Evolutionary conservation across 768 basidiomycete genomes (phyloP), one percentile per base, ranked within the genome.

Genomic region (Suillus plorans): DNA sequence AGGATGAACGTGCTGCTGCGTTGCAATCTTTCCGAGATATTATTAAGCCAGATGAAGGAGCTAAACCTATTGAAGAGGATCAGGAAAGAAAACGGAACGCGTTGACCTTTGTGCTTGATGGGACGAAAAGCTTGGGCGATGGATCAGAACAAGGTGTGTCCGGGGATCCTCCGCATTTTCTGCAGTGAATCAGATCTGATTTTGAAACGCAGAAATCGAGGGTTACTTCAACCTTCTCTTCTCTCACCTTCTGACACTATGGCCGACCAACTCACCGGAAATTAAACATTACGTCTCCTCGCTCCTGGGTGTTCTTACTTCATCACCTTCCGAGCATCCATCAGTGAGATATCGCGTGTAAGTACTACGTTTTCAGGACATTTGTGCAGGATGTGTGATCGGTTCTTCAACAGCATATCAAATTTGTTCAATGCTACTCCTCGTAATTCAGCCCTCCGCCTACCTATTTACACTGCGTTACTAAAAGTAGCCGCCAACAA

Each of bases 221-320:
- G 93, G 93, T 22, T 94, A 94, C 76, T 94, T 93, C 82, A 94
- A 94, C 76, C 82, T 94, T 41, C 73, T 94, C 50, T 89, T 85
- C 70, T 84, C 92, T 3, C 91, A 94, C 77, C 72, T 93, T 45
- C 83, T 91, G 67, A 76, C 83, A 12, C 78, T 91, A 31, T 89
- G 85, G 76, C 76, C 85, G 8, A 66, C 78, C 56, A 82, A 85
- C 63, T 83, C 86, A 6, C 73, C 84, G 20, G 86, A 89, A 74
- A 80, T 80, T n/a, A 85, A 79, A 70, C 74, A 81, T 61, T 82
- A 83, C 69, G 70, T 89, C 52, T 71, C 76, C 18, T 72, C 78
- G 36, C 79, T 93, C 56, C 76, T 90, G 55, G 77, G 78, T 67
- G 81, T 82, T 31, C 86, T 92, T 63, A 80, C 85, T 18, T 80